Percentiles rank a stretch among this genome's conserved stretches.
These are phyloP conservation scores for Saccharomyces cerevisiae DNA, from an alignment of 805 yeast genomes.

Conservation along the genomic window DNA sequence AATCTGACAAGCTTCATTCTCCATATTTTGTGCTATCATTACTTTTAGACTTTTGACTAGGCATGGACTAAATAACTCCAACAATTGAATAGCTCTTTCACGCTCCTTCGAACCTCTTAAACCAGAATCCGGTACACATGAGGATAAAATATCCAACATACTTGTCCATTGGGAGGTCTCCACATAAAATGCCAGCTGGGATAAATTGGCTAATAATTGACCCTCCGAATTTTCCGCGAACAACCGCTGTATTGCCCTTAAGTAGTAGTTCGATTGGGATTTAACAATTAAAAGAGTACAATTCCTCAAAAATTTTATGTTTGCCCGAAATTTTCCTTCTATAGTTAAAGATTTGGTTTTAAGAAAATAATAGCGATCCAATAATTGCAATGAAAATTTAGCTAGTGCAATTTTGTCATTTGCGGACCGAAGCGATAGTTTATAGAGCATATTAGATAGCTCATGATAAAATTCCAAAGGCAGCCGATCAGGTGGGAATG, in stretches of 20 bases:
- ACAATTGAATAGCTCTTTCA: not conserved
- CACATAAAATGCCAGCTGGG: constrained; percentile 14
- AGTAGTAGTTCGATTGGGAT: constrained; percentile 12
- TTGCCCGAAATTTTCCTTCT: not conserved
- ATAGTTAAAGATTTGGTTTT: constrained; percentile 3
- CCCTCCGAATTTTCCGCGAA: not conserved
- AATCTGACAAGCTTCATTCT: constrained; percentile 1
- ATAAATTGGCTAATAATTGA: constrained; percentile 2
- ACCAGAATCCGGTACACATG: not conserved
- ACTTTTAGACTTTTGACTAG: not conserved
- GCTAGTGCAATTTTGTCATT: constrained; percentile 11
- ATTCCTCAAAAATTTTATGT: constrained; percentile 11
- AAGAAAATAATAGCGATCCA: constrained; percentile 8
- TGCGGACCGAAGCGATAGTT: constrained; percentile 5
- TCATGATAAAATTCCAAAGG: constrained; percentile 25
- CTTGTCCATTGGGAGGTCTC: constrained; percentile 18
- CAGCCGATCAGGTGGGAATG: not conserved
- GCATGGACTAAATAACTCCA: not conserved
- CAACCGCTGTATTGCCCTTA: constrained; percentile 4
- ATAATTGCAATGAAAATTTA: constrained; percentile 14
- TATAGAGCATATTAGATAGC: constrained; percentile 19
- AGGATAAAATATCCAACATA: constrained; percentile 6
- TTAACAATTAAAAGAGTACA: constrained; percentile 10
- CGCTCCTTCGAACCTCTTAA: not conserved
- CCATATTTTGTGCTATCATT: constrained; percentile 4